A percentile compares a stretch with the other conserved stretches of the same genome.
These are phyloP conservation scores for Geoglossum glabrum DNA, from an alignment of 495 filamentous ascomycete genomes.

Conservation along the genomic window DNA sequence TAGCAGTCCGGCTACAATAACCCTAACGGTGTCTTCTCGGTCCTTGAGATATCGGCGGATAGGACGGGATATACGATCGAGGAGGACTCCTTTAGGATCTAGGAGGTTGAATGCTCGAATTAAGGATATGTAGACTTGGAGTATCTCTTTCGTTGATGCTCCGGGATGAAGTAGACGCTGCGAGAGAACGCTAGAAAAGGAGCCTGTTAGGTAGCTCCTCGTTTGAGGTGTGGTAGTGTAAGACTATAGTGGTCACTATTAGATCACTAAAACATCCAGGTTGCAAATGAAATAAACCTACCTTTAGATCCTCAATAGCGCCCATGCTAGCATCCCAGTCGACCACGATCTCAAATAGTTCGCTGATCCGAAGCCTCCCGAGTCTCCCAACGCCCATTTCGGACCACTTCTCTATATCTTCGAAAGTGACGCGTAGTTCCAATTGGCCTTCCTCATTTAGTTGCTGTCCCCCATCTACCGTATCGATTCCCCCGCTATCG, in stretches of 20 bases:
- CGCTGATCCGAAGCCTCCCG: conserved; percentile 56
- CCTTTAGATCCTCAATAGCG: conserved; percentile 63
- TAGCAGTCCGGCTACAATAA: conserved; percentile 71
- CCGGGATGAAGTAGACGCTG: conserved; percentile 71
- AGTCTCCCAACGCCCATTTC: conserved; percentile 58
- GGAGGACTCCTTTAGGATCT: conserved; percentile 75
- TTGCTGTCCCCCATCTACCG: conserved; percentile 4
- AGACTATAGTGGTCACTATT: conserved; percentile 8
- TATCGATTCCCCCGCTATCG: conserved; percentile 11
- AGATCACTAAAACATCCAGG: background rate
- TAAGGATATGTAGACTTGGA: conserved; percentile 78
- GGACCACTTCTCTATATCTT: conserved; percentile 59
- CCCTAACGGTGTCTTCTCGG: conserved; percentile 80
- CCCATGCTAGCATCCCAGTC: conserved; percentile 64
- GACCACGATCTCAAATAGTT: conserved; percentile 76
- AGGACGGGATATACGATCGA: conserved; percentile 65
- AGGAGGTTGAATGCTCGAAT: conserved; percentile 79
- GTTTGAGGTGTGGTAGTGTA: conserved; percentile 36
- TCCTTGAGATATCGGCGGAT: conserved; percentile 76
- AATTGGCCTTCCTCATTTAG: background rate
- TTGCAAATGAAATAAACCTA: conserved; percentile 5
- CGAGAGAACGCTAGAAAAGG: conserved; percentile 47
- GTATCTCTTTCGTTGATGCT: conserved; percentile 69
- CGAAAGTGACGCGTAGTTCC: conserved; percentile 24
- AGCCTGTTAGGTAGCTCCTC: conserved; percentile 41